Evolutionary conservation across 495 filamentous ascomycete genomes (phyloP), one percentile per base, ranked within the genome.

Genomic region (Aspergillus mulundensis): DNA sequence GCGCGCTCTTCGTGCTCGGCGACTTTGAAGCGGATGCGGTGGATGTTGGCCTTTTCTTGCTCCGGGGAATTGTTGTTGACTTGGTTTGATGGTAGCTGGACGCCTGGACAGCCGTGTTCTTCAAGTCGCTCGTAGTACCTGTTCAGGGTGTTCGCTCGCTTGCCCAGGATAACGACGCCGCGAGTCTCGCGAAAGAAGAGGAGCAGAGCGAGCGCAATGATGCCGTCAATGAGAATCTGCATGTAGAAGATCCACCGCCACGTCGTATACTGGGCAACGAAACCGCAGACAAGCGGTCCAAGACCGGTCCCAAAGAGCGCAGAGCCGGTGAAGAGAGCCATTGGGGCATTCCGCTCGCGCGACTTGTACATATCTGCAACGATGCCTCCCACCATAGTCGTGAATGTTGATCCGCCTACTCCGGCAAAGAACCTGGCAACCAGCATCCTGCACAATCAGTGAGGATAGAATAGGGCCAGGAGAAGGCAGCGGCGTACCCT

Each of bases 311-410:
- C 94, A 14, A 87, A 78, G 6, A 96, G 69, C 0, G 89, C 90
- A 19, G 77, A 73, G 1, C 84, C 87, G 1, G 86, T 84, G 66
- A 95, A 96, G 2, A 94, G 61, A 1, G 90, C 86, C 93, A 97
- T 97, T 2, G 92, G 89, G 5, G 85, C 88, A 61, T 96, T 96
- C 28, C 93, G 77, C 36, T 87, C 87, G 57, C 88, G 68, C 10
- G 86, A 79, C 32, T 85, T 83, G 67, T 91, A 96, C 50, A 96
- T 86, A 62, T 97, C 93, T 48, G 84, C 85, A 24, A 97, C 86
- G 5, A 96, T 87, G 1, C 93, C 93, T 20, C 93, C 93, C 2
- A 96, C 89, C 85, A 96, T 93, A 8, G 90, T 92, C 7, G 84
- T 87, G 66, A 96, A 96, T 0, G 91, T 30, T 30, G 28, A 30